phyloP scores from a whole-genome alignment of 2,329 filamentous ascomycete species.

The Scedosporium dehoogii region DNA sequence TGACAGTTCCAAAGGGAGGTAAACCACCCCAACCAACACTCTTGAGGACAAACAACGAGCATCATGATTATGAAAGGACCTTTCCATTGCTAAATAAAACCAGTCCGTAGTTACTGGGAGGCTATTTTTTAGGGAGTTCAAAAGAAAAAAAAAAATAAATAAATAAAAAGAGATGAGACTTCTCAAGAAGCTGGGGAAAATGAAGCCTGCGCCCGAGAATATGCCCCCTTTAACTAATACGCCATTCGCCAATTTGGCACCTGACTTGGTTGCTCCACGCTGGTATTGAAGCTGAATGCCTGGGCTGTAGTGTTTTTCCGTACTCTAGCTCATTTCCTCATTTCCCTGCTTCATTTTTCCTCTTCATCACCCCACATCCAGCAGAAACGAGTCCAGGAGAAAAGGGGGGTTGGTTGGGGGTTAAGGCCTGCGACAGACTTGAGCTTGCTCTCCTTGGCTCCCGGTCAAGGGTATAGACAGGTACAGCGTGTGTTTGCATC shows the following conservation, averaged over 20 bases:
- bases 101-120: not conserved
- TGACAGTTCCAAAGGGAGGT: too few relatives aligned
- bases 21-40: too few relatives aligned
- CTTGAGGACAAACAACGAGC: too few relatives aligned
- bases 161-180: not conserved
- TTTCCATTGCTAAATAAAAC: not conserved
- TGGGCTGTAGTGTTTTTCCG: not conserved
- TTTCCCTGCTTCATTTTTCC: not conserved
- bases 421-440: not conserved
- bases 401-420: not conserved
- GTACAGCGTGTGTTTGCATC: not conserved
- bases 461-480: not conserved
- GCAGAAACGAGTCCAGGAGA: not conserved
- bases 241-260: slow-evolving; percentile 28
- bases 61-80: not conserved
- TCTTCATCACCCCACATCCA: not conserved
- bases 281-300: slow-evolving; percentile 14
- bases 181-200: not conserved
- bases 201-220: slow-evolving; percentile 7
- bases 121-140: not conserved
- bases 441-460: not conserved
- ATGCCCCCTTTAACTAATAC: slow-evolving; percentile 21
- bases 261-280: slow-evolving; percentile 23
- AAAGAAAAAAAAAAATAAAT: not conserved
- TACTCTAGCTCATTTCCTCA: not conserved